Evolutionary conservation across 1,284 basidiomycete genomes (phyloP), one percentile per base, ranked within the genome.

Genomic region (Mycosarcoma maydis): DNA sequence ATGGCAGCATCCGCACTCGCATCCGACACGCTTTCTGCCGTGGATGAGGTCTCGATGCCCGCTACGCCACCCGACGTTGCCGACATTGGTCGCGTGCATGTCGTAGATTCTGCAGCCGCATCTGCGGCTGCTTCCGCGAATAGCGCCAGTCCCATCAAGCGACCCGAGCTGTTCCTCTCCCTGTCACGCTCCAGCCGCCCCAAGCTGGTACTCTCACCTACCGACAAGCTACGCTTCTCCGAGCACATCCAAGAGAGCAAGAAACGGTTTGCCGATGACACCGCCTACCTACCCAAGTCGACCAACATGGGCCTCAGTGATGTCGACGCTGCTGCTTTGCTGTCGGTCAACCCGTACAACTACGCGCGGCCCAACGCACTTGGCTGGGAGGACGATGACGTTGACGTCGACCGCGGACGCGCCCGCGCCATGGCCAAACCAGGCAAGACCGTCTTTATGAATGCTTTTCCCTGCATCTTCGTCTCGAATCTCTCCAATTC

Each of bases 231-330:
- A 20, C 30, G 44, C 29, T 72, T 72, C 45, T n/a, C 40, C 7
- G 39, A 51, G 6, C 62, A 62, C 24, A 64, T 72, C 24, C 40
- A 61, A 30, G 43, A 54, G 30, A 62, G 50, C 52, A 61, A 59
- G 59, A 61, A 67, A 30, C 54, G 59, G 34, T 72, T 72, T 14
- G 55, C 52, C 40, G 36, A 40, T 22, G 69, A 72, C 37, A 72
- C 69, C 0, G 58, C 69, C 4, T 66, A 67, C 32, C 45, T 72
- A 4, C 69, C 69, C 50, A 72, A 72, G 23, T 51, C 69, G 6
- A 67, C 69, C 36, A 72, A 72, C 39, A 72, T 72, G 69, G 69
- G 69, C n/a, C 45, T 72, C 27, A 58, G 54, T 45, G 60, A 66
- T 19, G 55, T 42, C 17, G 69, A 66, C 19, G 69, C 69, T 0